Evolutionary conservation across 441 rosid species (phyloP).

Genomic region (Syzygium syzygioides): DNA sequence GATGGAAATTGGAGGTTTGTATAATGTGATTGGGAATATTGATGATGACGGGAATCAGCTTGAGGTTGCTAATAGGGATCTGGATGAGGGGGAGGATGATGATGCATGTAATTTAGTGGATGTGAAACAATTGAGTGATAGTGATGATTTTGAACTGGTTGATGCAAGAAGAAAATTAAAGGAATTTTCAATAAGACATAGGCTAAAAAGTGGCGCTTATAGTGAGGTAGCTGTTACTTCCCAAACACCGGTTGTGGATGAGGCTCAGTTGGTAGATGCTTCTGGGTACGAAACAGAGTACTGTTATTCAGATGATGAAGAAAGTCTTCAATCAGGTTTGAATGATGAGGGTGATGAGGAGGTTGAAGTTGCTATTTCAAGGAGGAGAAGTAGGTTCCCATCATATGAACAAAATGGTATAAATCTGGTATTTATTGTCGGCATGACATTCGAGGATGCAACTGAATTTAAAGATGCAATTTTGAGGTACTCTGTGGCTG

Average conservation of each 20-base stretch:
- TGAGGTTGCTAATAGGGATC: neutral
- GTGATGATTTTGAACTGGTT: neutral
- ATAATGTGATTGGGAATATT: neutral
- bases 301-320: neutral
- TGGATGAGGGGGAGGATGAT: neutral
- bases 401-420: neutral
- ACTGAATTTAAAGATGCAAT: too few relatives aligned
- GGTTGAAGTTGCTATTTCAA: neutral
- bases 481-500: neutral
- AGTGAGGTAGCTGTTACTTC: too few relatives aligned
- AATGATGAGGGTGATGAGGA: neutral
- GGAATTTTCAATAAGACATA: too few relatives aligned
- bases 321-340: neutral
- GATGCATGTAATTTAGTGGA: neutral
- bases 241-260: neutral
- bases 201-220: neutral
- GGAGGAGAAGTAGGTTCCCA: neutral
- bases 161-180: too few relatives aligned
- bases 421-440: neutral
- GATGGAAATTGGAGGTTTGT: neutral
- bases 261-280: neutral
- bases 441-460: neutral
- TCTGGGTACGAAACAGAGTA: too few relatives aligned
- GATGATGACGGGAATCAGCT: neutral
- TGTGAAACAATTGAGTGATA: neutral